Conservation (phyloP, 2,329 filamentous ascomycete species). For the Paradendryphiella salina region DNA sequence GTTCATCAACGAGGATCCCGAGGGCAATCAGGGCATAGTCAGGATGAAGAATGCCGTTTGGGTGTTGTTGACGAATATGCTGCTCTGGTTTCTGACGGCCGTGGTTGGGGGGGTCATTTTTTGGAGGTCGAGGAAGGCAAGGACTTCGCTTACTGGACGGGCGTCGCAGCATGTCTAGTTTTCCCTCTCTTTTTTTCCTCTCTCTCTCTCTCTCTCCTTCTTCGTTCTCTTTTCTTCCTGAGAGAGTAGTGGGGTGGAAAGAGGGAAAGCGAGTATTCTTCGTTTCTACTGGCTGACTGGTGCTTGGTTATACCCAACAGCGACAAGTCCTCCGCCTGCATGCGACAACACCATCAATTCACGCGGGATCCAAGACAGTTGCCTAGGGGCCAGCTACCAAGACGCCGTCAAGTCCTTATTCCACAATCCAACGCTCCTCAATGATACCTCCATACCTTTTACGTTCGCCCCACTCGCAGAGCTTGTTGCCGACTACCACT, state of each 20-base stretch:
- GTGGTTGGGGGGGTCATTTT: slow-evolving; percentile 62
- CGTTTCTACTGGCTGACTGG: slow-evolving; percentile 7
- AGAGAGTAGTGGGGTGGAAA: not conserved
- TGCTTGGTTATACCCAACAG: not conserved
- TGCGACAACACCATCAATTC: not conserved
- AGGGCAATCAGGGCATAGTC: slow-evolving; percentile 65
- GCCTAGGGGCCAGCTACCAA: not conserved
- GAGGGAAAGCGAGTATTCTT: not conserved
- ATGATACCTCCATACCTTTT: not conserved
- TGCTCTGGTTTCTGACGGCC: slow-evolving; percentile 73
- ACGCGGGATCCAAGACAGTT: not conserved
- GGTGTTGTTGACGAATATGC: slow-evolving; percentile 73
- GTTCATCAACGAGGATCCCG: slow-evolving; percentile 71
- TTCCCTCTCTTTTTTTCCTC: not conserved
- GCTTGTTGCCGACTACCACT: slow-evolving; percentile 2
- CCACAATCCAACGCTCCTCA: not conserved
- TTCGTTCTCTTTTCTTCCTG: not conserved
- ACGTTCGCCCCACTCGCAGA: not conserved
- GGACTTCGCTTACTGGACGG: slow-evolving; percentile 27
- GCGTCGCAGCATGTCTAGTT: slow-evolving; percentile 30
- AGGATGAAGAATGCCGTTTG: slow-evolving; percentile 88
- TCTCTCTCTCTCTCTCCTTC: not conserved
- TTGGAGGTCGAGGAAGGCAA: slow-evolving; percentile 47
- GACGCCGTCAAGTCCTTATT: not conserved
- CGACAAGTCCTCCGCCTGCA: slow-evolving; percentile 7